Base-by-base conservation (phyloP, 164 flowering plant genomes). In the Paratinospora sagittata region DNA sequence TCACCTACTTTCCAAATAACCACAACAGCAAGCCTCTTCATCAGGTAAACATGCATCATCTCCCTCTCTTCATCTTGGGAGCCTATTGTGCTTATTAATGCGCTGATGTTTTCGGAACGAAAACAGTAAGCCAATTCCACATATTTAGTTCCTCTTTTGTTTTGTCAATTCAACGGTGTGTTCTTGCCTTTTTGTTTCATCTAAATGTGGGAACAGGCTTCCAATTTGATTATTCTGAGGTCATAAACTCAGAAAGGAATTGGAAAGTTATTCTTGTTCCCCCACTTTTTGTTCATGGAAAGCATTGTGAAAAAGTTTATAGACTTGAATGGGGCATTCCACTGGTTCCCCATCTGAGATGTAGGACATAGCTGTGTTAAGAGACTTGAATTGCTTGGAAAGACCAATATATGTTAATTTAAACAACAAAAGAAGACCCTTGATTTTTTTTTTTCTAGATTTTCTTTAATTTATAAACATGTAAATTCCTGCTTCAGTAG, bases 1-100 rank as follows among this genome's bases (percentile, higher is more conserved):
- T 73, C 76, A 60, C 73, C 17, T 45, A 30, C 63, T 74, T 75
- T 55, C 75, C 52, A 27, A 87, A 83, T 83, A 83, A 85, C 79
- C 69, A 57, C 61, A 52, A 17, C 4, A 21, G 58, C 58, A n/a
- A 21, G 24, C 61, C 61, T 55, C 61, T 55, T 55, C 61, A 55
- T 55, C 61, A 19, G 61, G 61, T 55, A 5, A 55, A 69, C 0
- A 58, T 21, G 24, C 34, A 43, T 58, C 68, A 72, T 73, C 77
- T 65, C 55, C 75, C 64, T 26, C 39, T 23, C 71, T 60, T 63
- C 55, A 63, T n/a, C 68, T 75, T 74, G 65, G 77, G 74, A 63
- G 76, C 43, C 66, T 75, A 73, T 77, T 67, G 76, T 76, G 76
- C 61, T 77, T 63, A 72, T 73, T 73, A 69, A 72, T 76, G 72